Base-by-base conservation (phyloP, 768 basidiomycete genomes). In the Trametes meyenii region DNA sequence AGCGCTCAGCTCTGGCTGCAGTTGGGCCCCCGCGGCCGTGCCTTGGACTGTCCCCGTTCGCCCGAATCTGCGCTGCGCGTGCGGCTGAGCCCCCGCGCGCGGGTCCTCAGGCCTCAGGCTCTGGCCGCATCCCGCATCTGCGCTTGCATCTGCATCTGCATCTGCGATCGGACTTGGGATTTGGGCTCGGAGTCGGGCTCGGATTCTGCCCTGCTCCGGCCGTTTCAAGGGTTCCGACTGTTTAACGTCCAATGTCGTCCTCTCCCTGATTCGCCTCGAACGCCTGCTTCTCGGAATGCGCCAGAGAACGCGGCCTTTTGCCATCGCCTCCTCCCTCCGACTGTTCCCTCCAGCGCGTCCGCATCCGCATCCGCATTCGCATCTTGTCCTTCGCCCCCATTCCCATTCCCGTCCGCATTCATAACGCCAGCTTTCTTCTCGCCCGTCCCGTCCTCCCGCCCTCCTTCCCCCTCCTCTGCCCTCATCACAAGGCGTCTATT, bases 161-260 rank as follows among this genome's bases (percentile, higher is more conserved):
- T 52, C 51, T 39, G 36, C 26, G 57, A 58, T 51, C 29, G 29
- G 11, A 29, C 19, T 17, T 35, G 26, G 17, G 43, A 14, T 40
- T 11, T 17, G 46, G 56, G 17, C 23, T 58, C 48, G 56, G 56
- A 29, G 38, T 58, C 48, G 38, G 48, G 51, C 26, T 50, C 57
- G 57, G 57, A 48, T 23, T 48, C 45, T 21, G 44, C 44, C 46
- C 19, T 33, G 33, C 55, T 69, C 72, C 65, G 65, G 57, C 75
- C 67, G 73, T 69, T 70, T 71, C 69, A 67, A 69, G 70, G 68
- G 62, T 71, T 65, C 58, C 21, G 53, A 60, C 55, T 52, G 24
- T 54, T 36, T 29, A 23, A 52, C 51, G 51, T 52, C 51, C 3
- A 52, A 52, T 52, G 51, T 50, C 58, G 26, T n/a, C 26, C 24